phyloP scores from a whole-genome alignment of 2,329 filamentous ascomycete species.

The Ustulina deusta region DNA sequence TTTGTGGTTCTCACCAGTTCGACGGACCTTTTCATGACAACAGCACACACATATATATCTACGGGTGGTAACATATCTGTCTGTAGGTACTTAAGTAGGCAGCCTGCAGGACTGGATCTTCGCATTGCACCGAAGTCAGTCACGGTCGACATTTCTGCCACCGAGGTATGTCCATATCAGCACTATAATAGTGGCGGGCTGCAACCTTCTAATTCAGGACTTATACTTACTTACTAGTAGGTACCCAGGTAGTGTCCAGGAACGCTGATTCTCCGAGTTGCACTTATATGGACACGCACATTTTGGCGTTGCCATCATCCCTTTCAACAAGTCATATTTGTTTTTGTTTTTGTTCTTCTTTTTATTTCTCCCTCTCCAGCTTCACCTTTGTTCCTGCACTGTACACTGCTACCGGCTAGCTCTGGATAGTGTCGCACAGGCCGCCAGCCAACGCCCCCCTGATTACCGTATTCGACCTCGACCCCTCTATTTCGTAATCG shows the following conservation, averaged over 20 bases:
- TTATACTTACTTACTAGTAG: not conserved
- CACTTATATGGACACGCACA: too few species aligned
- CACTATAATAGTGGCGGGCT: conserved; percentile 10
- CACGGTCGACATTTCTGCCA: not conserved
- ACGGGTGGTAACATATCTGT: not conserved
- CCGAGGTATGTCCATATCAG: conserved; percentile 8
- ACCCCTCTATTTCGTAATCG: not conserved
- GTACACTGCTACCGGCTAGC: conserved; percentile 4
- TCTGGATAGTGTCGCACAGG: conserved; percentile 1
- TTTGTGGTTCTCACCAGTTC: not conserved
- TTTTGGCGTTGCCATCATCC: too few species aligned
- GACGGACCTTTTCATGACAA: too few species aligned
- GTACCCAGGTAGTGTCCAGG: too few species aligned
- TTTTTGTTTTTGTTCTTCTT: not conserved
- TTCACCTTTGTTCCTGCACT: not conserved
- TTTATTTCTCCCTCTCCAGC: not conserved
- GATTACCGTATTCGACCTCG: not conserved
- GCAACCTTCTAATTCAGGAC: conserved; percentile 15
- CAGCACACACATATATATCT: not conserved
- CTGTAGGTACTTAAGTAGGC: too few species aligned
- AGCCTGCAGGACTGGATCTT: not conserved
- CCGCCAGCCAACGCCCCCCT: conserved; percentile 20
- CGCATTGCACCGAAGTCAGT: not conserved
- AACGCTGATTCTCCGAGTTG: not conserved
- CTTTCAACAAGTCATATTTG: too few species aligned